Conservation (phyloP, 2,329 filamentous ascomycete species). For the Penicillium brevicompactum region DNA sequence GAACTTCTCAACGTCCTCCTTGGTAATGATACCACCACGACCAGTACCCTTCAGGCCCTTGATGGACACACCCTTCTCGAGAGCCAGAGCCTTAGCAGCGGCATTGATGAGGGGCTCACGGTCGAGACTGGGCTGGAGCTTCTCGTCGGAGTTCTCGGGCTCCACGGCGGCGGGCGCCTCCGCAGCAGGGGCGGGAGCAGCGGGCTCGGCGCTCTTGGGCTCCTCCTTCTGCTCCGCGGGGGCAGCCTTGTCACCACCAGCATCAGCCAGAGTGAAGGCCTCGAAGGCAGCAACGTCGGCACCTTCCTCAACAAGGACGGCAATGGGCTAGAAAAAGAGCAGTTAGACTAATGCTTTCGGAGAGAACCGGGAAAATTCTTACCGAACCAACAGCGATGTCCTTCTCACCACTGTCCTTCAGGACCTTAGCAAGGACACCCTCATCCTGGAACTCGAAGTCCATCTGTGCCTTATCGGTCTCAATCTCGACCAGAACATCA, state of each 20-base stretch:
- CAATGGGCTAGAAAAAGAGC: slow-evolving; percentile 72
- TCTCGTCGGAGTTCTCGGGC: slow-evolving; percentile 72
- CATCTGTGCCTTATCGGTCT: slow-evolving; percentile 99
- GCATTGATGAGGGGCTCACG: slow-evolving; percentile 74
- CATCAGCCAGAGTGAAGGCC: slow-evolving; percentile 83
- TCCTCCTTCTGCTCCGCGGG: slow-evolving; percentile 66
- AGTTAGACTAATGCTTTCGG: slow-evolving; percentile 14
- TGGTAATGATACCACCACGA: slow-evolving; percentile 81
- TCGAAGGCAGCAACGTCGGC: slow-evolving; percentile 86
- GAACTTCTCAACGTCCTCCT: slow-evolving; percentile 90
- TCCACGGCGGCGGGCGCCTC: slow-evolving; percentile 58
- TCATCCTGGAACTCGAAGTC: slow-evolving; percentile 99
- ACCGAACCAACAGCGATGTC: slow-evolving; percentile 93
- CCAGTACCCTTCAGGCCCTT: slow-evolving; percentile 83
- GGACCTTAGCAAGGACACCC: slow-evolving; percentile 88
- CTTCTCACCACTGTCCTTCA: slow-evolving; percentile 91
- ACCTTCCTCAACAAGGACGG: slow-evolving; percentile 89
- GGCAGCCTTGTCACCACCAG: slow-evolving; percentile 77
- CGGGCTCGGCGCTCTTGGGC: slow-evolving; percentile 45
- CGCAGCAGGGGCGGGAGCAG: slow-evolving; percentile 64
- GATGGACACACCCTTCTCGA: slow-evolving; percentile 80
- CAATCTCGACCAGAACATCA: slow-evolving; percentile 95
- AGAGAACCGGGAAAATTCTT: slow-evolving; percentile 50
- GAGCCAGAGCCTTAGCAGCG: slow-evolving; percentile 77
- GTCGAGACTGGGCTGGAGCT: slow-evolving; percentile 80